Base-by-base conservation (phyloP, 371 early-diverging fungal genomes). In the Circinella minor region DNA sequence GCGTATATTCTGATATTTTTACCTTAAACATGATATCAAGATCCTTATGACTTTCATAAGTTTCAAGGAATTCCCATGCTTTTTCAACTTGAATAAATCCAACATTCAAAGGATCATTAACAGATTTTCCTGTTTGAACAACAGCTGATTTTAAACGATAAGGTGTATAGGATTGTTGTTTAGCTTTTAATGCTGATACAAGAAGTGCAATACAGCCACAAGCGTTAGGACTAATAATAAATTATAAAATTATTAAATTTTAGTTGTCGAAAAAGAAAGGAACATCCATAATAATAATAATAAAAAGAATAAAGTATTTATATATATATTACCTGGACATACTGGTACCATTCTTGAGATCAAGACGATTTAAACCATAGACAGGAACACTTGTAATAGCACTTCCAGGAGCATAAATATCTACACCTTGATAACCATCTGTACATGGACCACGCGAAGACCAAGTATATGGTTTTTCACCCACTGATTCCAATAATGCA, bases 311-410 rank as follows among this genome's bases (percentile, higher is more conserved):
- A 4, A 4, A 39, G 9, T 9, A 39, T 9, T 39, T 39, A 6
- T 39, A 6, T 9, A 8, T 49, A 4, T 15, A 5, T 15, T 77
- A 76, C 77, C 77, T 77, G 55, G 92, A 89, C 97, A 98, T 97
- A 72, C 92, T 92, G 17, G 97, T 95, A 59, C 97, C 98, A 77
- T 98, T 98, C 90, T 93, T 94, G 57, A 95, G 83, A 72, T 91
- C 92, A 62, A 88, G 77, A 65, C 88, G 86, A 67, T 91, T 81
- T n/a, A 90, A 82, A 11, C 86, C 91, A 78, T 94, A 98, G 27
- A 90, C 87, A n/a, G 98, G 97, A 27, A 95, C 92, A 69, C 91
- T 89, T n/a, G 96, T 93, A 63, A 96, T 92, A 13, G 98, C 98
- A 63, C 92, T 91, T 17, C 98, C 98, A 10, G 97, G 96, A 7